Evolutionary conservation across 352 stramenopile genomes (phyloP), one percentile per base, ranked within the genome.

Genomic region (Globisporangium iwayamae): DNA sequence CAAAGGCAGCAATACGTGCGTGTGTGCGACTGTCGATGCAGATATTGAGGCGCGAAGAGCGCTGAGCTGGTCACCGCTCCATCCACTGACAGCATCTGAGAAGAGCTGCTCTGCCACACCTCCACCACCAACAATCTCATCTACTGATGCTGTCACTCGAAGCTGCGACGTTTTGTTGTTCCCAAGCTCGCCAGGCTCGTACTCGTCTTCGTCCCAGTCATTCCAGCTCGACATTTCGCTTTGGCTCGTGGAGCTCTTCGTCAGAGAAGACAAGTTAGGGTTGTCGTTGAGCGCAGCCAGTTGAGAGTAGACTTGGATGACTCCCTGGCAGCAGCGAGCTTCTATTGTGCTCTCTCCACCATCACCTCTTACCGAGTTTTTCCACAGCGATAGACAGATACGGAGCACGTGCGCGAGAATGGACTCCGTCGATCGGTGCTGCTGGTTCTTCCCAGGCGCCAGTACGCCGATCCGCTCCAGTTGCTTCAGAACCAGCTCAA

Each of bases 141-240:
- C 32, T 38, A n/a, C 54, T 14, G 54, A 22, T 2, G 54, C 22
- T 34, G 54, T 51, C 6, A 25, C 25, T 16, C 54, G 54, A 20
- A 48, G 20, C 36, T 57, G 18, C 2, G 20, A 41, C 14, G 25
- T 34, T 8, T 57, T 46, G 10, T 50, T 39, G 32, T 22, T 51
- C 18, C 46, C 25, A 30, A 10, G n/a, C 16, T 36, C 28, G 14
- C 13, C n/a, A 9, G 54, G 45, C 18, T 63, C 52, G 0, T 50
- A 6, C 8, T 45, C 51, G 18, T 77, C 68, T 52, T 70, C 63
- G 53, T 83, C 76, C 76, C 73, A 84, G 38, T 78, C 73, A n/a
- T 78, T 64, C 75, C 75, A 83, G 16, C 59, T 54, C 7, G 61
- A 61, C 2, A 22, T 3, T 32, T 30, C 53, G 20, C 13, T 50